A percentile compares a stretch with the other conserved stretches of the same genome.
phyloP scores from a whole-genome alignment of 257 asterid species.

The Jaltomata sinuosa region DNA sequence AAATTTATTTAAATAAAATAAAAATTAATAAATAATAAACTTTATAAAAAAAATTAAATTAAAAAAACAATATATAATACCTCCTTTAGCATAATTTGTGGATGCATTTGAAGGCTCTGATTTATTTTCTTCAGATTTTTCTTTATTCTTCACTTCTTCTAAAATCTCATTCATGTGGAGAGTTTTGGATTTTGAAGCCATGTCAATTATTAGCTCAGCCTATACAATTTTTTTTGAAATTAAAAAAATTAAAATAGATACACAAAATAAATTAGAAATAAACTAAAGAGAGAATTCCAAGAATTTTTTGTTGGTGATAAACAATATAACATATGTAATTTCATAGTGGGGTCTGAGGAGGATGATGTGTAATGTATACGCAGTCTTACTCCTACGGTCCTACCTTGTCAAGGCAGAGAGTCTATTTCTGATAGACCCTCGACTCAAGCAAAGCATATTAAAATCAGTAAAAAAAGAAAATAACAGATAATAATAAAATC shows the following conservation, averaged over 20 bases:
- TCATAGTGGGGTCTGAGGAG: neutral
- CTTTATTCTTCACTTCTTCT: neutral
- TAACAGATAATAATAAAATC: neutral
- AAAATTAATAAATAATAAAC: neutral
- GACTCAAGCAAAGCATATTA: neutral
- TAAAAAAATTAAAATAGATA: neutral
- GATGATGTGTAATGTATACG: neutral
- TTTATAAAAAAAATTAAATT: neutral
- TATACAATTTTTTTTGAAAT: neutral
- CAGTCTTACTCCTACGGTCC: neutral
- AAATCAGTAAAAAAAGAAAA: neutral
- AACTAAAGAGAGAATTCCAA: neutral
- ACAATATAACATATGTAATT: neutral
- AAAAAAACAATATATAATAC: neutral
- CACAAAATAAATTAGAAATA: neutral
- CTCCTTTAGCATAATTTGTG: slow-evolving; percentile 7
- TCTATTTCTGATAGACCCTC: neutral
- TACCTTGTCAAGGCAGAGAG: neutral
- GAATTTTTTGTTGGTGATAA: slow-evolving; percentile 14
- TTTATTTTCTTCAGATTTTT: neutral
- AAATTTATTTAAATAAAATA: neutral
- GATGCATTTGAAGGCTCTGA: slow-evolving; percentile 2
- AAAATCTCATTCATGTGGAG: neutral
- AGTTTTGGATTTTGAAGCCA: neutral
- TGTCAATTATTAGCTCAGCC: slow-evolving; percentile 9